Evolutionary conservation across 441 rosid genomes (phyloP).

Genomic region (Bruguiera hainesii): DNA sequence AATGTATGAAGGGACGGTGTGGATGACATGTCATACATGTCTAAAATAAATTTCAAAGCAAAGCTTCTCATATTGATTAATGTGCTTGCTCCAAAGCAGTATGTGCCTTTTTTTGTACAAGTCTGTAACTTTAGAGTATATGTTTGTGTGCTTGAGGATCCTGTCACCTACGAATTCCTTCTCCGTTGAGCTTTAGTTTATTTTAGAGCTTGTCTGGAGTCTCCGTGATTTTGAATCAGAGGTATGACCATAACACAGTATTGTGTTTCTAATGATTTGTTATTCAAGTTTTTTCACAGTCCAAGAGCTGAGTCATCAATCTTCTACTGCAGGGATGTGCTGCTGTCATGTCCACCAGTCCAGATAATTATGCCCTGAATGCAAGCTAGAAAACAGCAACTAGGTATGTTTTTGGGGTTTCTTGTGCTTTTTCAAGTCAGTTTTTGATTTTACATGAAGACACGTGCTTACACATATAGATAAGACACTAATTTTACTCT

Average conservation of each 20-base stretch:
- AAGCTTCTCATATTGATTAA: too few species aligned
- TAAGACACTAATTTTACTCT: not conserved
- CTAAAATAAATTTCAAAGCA: too few species aligned
- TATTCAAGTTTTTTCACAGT: constrained; percentile 15
- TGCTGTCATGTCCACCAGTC: constrained; percentile 60
- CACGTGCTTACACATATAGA: not conserved
- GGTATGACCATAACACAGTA: constrained; percentile 36
- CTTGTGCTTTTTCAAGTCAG: constrained; percentile 12
- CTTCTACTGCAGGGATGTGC: constrained; percentile 66
- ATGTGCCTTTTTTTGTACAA: too few species aligned
- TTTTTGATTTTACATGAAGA: constrained; percentile 15
- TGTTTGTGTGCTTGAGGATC: constrained; percentile 48
- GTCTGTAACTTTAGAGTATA: constrained; percentile 18
- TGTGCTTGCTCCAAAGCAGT: not conserved
- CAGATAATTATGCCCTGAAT: constrained; percentile 46
- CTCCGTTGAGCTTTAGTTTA: not conserved
- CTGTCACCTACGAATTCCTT: constrained; percentile 80
- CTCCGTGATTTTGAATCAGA: constrained; percentile 82
- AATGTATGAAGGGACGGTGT: too few species aligned
- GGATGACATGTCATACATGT: too few species aligned
- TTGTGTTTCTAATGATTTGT: constrained; percentile 10
- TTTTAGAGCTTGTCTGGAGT: constrained; percentile 87
- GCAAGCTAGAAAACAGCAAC: constrained; percentile 38
- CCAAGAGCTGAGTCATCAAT: constrained; percentile 17
- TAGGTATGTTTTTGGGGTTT: constrained; percentile 60